Evolutionary conservation across 495 filamentous ascomycete genomes (phyloP).

Genomic region (Aspergillus bridgeri): DNA sequence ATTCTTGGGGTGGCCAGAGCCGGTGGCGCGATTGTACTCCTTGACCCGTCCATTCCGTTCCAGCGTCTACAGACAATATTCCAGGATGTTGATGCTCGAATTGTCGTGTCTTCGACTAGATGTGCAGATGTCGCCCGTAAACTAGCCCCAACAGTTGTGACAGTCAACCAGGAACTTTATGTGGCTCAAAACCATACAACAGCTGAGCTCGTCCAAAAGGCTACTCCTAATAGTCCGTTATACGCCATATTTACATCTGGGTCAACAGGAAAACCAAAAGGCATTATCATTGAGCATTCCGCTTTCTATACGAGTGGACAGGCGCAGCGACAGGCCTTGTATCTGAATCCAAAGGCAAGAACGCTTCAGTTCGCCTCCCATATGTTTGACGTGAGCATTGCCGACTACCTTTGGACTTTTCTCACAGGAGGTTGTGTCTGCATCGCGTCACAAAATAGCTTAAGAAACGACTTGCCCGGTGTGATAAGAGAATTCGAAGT

Average conservation of each 20-base stretch:
- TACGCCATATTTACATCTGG: constrained; percentile 39
- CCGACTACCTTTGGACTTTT: constrained; percentile 36
- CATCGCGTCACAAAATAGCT: constrained; percentile 27
- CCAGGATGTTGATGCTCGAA: background rate
- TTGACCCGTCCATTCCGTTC: constrained; percentile 33
- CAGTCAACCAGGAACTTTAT: background rate
- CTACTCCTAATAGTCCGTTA: background rate
- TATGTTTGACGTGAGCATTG: constrained; percentile 34
- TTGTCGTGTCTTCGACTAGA: background rate
- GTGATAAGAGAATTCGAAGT: constrained; percentile 27
- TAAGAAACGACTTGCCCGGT: constrained; percentile 22
- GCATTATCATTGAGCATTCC: constrained; percentile 38
- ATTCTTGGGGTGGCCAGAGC: constrained; percentile 43
- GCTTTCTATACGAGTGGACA: constrained; percentile 22
- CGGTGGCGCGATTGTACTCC: constrained; percentile 42
- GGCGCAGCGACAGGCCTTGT: background rate
- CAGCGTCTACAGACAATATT: background rate
- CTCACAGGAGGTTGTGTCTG: constrained; percentile 36
- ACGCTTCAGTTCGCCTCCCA: constrained; percentile 39
- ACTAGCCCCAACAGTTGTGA: background rate
- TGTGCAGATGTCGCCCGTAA: background rate
- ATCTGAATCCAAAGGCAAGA: constrained; percentile 10
- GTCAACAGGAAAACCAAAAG: constrained; percentile 37
- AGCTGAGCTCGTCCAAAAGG: background rate
- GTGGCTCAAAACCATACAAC: background rate